phyloP scores from a whole-genome alignment of 2,329 filamentous ascomycete genomes.

The Colletotrichum tabaci region DNA sequence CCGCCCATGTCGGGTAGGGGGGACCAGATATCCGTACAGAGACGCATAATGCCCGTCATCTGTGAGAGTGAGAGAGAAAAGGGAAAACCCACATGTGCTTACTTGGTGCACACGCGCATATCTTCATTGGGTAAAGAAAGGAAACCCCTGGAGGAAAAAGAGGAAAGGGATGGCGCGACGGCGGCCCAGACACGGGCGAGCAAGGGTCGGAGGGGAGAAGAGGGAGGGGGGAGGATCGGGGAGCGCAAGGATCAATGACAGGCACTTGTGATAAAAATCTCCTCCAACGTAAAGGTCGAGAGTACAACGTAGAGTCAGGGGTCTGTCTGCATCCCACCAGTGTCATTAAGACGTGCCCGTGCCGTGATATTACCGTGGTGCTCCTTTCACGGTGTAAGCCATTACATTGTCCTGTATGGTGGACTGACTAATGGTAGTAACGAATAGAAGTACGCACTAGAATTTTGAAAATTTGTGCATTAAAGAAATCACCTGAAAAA shows the following conservation, averaged over 20 bases:
- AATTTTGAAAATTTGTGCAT: not conserved
- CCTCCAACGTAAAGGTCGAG: constrained; percentile 6
- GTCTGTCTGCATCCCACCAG: constrained; percentile 13
- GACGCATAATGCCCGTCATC: constrained; percentile 12
- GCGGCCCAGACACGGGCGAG: constrained; percentile 16
- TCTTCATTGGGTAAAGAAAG: constrained; percentile 7
- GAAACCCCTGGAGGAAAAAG: constrained; percentile 17
- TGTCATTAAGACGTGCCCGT: not conserved
- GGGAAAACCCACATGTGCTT: constrained; percentile 2
- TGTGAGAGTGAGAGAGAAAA: constrained; percentile 6
- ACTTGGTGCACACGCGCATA: not conserved
- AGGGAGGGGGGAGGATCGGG: constrained; percentile 11
- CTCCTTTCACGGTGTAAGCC: no score
- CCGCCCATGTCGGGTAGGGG: constrained; percentile 28
- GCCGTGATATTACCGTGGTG: no score
- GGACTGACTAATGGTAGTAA: no score
- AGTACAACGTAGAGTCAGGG: constrained; percentile 14
- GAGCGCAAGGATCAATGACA: constrained; percentile 28
- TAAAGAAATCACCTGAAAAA: not conserved
- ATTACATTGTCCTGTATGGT: no score
- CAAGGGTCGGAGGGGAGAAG: constrained; percentile 10
- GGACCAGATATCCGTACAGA: constrained; percentile 5
- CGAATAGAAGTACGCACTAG: no score
- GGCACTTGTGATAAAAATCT: constrained; percentile 12
- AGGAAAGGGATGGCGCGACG: not conserved